A percentile compares a stretch with the other conserved stretches of the same genome.
Conservation (phyloP, 495 filamentous ascomycete species). For the Daldinia loculata region DNA sequence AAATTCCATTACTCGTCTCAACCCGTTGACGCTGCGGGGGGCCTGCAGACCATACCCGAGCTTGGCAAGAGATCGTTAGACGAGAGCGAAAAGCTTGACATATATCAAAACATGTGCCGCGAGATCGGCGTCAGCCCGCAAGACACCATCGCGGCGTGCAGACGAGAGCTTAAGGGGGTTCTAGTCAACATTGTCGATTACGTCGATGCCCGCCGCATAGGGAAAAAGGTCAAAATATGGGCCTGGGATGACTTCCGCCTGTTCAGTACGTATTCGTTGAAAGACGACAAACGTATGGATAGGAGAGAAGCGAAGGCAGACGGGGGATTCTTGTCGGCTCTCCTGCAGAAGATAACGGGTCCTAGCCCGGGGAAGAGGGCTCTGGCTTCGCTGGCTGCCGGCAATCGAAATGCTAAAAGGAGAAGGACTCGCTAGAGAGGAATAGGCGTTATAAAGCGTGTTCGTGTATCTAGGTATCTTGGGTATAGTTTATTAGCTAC, state of each 20-base stretch:
- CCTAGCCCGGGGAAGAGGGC: neutral
- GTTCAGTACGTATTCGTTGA: constrained; percentile 55
- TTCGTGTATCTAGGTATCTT: neutral
- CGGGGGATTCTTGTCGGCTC: constrained; percentile 49
- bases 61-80: constrained; percentile 10
- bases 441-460: constrained; percentile 1
- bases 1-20: constrained; percentile 46
- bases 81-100: constrained; percentile 28
- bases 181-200: constrained; percentile 64
- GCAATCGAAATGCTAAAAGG: neutral
- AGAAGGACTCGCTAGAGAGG: neutral
- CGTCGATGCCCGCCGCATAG: constrained; percentile 53
- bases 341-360: constrained; percentile 46
- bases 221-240: constrained; percentile 47
- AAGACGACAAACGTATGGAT: constrained; percentile 47
- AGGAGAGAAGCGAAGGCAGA: constrained; percentile 50
- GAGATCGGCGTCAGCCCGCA: constrained; percentile 32
- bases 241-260: constrained; percentile 18
- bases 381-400: neutral
- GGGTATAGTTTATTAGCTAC: too few species aligned
- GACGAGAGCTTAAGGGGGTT: constrained; percentile 46
- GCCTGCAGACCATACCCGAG: neutral
- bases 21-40: neutral
- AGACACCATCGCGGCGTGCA: constrained; percentile 38
- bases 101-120: constrained; percentile 46